These are phyloP conservation scores for Pestalotiopsis sp. DNA, from an alignment of 2,329 filamentous ascomycete genomes.

Conservation along the genomic window DNA sequence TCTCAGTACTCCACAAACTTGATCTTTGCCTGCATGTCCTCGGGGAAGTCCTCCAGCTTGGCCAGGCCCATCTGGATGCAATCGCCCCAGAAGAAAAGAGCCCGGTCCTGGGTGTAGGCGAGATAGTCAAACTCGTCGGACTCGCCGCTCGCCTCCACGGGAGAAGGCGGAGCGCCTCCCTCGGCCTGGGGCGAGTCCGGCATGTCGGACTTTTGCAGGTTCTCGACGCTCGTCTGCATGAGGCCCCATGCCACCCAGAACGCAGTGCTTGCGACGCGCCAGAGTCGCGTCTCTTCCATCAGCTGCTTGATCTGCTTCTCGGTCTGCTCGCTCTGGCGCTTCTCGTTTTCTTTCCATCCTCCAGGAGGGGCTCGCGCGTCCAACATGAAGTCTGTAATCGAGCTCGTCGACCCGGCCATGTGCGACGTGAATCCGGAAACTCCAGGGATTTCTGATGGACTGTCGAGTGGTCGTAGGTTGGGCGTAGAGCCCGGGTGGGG, in stretches of 20 bases:
- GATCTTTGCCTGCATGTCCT: conserved; percentile 62
- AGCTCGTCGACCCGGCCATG: conserved; percentile 43
- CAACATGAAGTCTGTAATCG: conserved; percentile 75
- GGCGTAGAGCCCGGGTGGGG: conserved; percentile 56
- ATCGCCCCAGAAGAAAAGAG: conserved; percentile 94
- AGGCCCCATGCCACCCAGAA: conserved; percentile 97
- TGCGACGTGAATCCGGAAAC: conserved; percentile 40
- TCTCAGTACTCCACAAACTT: conserved; percentile 50
- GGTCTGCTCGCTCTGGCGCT: conserved; percentile 61
- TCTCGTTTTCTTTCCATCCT: conserved; percentile 63
- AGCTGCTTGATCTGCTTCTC: conserved; percentile 73
- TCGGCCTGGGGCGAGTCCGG: conserved; percentile 36
- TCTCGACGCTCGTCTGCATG: conserved; percentile 87
- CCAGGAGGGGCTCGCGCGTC: conserved; percentile 67
- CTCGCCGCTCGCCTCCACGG: conserved; percentile 45
- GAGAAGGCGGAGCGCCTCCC: conserved; percentile 16
- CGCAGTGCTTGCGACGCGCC: conserved; percentile 85
- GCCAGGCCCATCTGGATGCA: conserved; percentile 77
- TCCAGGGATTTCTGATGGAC: conserved; percentile 39
- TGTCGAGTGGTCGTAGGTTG: conserved; percentile 46
- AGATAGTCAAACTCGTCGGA: conserved; percentile 87
- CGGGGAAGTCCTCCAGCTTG: conserved; percentile 74
- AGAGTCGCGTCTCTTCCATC: conserved; percentile 78
- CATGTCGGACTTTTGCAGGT: conserved; percentile 50
- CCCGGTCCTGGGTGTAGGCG: conserved; percentile 85